Evolutionary conservation across 306 rosid species (phyloP), one percentile per base, ranked within the genome.

Genomic region (Cucurbita ficifolia): DNA sequence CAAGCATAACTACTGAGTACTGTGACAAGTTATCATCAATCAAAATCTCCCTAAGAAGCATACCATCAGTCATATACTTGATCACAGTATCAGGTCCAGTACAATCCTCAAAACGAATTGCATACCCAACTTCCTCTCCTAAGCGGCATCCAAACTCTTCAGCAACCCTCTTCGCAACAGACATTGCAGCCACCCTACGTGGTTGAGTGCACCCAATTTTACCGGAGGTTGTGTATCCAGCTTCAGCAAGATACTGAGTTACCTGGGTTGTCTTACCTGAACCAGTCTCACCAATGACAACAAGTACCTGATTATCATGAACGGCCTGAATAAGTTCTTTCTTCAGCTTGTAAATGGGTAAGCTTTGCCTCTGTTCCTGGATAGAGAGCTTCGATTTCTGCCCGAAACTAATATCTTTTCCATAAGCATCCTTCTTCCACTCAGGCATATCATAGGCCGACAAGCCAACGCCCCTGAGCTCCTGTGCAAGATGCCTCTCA

Each of bases 241-340:
- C 89, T 83, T 92, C 96, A 61, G 92, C 95, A 72, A 92, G 96
- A 86, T 88, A 89, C 68, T 92, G 96, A 6, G 97, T 88, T 24
- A 92, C 94, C 72, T 92, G 97, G n/a, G 97, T 92, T 67, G 96
- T 89, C 78, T 92, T 92, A 55, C 96, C 97, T 0, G 97, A 92
- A 77, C 96, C 96, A 9, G 97, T 92, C 88, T 92, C 96, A 74
- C 97, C 96, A 75, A 89, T 86, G 50, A 92, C 96, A 51, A 92
- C 92, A 53, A 92, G 78, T 35, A 92, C 89, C 76, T 84, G 97
- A 80, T 92, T 86, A 33, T 86, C 96, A 78, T 85, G 84, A 76
- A 92, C 96, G 35, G 97, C 96, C 79, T 87, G 92, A 79, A 87
- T 71, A 77, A 92, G 72, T 76, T 89, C 96, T 55, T 89, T 92